Conservation (phyloP, 129 eudicot species). For the Helianthus annuus region DNA sequence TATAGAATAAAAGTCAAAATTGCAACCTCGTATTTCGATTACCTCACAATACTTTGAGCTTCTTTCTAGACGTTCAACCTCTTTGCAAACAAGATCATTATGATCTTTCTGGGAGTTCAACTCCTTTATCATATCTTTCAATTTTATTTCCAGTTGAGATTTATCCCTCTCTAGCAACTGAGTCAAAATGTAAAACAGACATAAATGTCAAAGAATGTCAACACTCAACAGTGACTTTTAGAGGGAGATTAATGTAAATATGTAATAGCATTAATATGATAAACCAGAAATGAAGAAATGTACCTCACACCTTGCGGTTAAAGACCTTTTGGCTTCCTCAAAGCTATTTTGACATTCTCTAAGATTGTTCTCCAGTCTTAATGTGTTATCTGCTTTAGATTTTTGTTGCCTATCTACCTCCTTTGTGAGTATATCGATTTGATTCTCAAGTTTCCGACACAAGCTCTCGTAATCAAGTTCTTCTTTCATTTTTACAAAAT, state of each 20-base stretch:
- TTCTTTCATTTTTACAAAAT: constrained; percentile 85
- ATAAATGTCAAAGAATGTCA: constrained; percentile 19
- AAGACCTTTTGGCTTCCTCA: constrained; percentile 60
- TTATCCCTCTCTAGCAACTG: constrained; percentile 84
- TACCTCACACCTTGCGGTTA: constrained; percentile 85
- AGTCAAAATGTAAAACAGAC: constrained; percentile 21
- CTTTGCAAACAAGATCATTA: constrained; percentile 51
- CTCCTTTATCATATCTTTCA: constrained; percentile 54
- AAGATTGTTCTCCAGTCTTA: constrained; percentile 56
- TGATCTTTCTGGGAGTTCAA: constrained; percentile 60
- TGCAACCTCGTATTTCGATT: constrained; percentile 19
- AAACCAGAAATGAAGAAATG: constrained; percentile 30
- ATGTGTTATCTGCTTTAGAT: constrained; percentile 55
- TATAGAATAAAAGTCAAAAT: constrained; percentile 17
- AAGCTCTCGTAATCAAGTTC: constrained; percentile 95
- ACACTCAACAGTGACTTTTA: constrained; percentile 1
- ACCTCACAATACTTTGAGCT: constrained; percentile 67
- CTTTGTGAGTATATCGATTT: constrained; percentile 75
- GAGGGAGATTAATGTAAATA: background rate
- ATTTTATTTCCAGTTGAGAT: constrained; percentile 46
- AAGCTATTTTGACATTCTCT: constrained; percentile 59
- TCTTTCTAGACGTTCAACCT: constrained; percentile 59
- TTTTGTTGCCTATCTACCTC: constrained; percentile 89
- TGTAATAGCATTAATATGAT: background rate
- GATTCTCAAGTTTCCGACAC: constrained; percentile 84